Percentiles rank a stretch among this genome's conserved stretches.
Conservation (phyloP, 441 rosid species). For the Gossypium aridum region DNA sequence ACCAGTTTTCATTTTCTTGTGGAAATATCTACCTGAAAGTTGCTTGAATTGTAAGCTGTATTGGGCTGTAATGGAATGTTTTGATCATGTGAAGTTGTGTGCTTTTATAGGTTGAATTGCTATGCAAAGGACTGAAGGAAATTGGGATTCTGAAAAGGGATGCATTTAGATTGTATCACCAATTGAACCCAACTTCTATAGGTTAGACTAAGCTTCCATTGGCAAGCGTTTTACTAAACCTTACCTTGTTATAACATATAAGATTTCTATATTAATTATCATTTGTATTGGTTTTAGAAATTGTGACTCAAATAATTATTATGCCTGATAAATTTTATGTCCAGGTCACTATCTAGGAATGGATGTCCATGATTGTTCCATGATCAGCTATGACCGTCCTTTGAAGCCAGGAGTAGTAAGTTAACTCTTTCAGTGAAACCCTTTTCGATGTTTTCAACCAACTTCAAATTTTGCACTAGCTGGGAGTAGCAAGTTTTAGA, state of each 20-base stretch:
- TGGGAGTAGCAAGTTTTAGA: neutral
- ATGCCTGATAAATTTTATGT: conserved; percentile 13
- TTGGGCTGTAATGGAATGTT: neutral
- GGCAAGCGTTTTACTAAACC: neutral
- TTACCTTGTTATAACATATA: neutral
- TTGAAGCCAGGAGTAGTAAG: conserved; percentile 93
- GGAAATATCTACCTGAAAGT: neutral
- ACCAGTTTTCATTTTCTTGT: neutral
- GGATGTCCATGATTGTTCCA: conserved; percentile 95
- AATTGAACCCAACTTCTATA: conserved; percentile 91
- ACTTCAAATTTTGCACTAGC: neutral
- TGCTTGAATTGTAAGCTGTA: neutral
- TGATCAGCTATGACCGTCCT: conserved; percentile 60
- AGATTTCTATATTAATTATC: neutral
- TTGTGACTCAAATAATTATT: neutral
- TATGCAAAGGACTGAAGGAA: conserved; percentile 65
- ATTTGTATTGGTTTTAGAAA: neutral
- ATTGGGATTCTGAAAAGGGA: conserved; percentile 60
- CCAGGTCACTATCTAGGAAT: conserved; percentile 96
- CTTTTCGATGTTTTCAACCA: neutral
- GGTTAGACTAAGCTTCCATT: conserved; percentile 35
- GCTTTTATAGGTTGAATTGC: conserved; percentile 57
- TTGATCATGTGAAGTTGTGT: conserved; percentile 15
- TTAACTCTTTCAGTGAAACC: conserved; percentile 9
- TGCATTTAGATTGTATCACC: conserved; percentile 42